Base-by-base conservation (phyloP, 2,329 filamentous ascomycete species). In the Hymenoscyphus repandus region DNA sequence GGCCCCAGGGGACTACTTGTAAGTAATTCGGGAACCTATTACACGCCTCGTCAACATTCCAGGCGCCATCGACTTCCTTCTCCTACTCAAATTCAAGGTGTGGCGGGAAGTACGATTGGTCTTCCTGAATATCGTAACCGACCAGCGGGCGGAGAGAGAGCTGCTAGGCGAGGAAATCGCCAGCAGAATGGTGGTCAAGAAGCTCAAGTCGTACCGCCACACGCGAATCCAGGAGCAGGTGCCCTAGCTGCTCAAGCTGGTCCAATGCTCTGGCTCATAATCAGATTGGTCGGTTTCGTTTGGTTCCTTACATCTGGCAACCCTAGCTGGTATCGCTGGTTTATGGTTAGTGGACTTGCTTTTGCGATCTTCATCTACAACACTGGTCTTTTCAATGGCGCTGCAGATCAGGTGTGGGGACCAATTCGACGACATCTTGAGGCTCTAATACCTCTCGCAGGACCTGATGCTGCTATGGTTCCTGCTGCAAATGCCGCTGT, bases 281-380 rank as follows among this genome's bases (percentile, higher is more conserved):
- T 80, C 33, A 75, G 82, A 6, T 66, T 86, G 7, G 70, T 73
- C 10, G 66, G 79, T 5, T 83, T 85, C 62, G 74, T 85, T 11
- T 85, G 80, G 79, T 80, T 82, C 67, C 84, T 85, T 54, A 83
- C 81, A 0, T 74, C 75, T 9, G 75, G 77, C 0, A 72, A 74
- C 40, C 71, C 75, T 2, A 82, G 74, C 59, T 84, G 80, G 80
- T 74, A 74, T 7, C 74, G 80, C 43, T 83, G 77, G 75, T 59
- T 79, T 6, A 75, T 75, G 17, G 74, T 85, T 18, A 69, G 79
- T 38, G 68, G 71, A 6, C 69, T 82, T 31, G 79, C 80, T 6
- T 58, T 78, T 22, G 67, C 74, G 31, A 71, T 85, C 20, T 80
- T 85, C 53, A 67, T 82, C n/a, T 60, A 78, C 13, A 82, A 83